A percentile compares a stretch with the other conserved stretches of the same genome.
Conservation (phyloP, 2,329 filamentous ascomycete genomes). For the Myotisia sp. region DNA sequence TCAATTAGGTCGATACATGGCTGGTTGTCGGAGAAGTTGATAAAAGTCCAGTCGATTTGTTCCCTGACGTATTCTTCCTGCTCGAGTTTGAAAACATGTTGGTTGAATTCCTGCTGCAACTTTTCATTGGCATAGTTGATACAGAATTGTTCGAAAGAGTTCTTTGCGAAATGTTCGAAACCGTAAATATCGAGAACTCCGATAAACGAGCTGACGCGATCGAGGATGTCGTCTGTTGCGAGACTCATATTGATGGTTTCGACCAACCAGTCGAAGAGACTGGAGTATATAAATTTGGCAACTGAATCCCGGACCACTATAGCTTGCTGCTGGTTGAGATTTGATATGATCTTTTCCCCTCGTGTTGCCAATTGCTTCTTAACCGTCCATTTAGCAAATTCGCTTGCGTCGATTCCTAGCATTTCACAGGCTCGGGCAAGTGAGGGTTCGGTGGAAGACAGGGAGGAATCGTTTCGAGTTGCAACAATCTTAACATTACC, state of each 20-base stretch:
- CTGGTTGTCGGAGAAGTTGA: conserved; percentile 98
- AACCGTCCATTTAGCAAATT: conserved; percentile 95
- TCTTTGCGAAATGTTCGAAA: conserved; percentile 98
- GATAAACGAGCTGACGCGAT: conserved; percentile 76
- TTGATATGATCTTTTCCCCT: conserved; percentile 94
- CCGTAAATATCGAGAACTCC: conserved; percentile 98
- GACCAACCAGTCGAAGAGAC: conserved; percentile 97
- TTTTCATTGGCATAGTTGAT: conserved; percentile 99
- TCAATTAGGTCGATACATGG: conserved; percentile 98
- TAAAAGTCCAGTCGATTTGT: conserved; percentile 98
- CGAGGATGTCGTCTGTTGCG: conserved; percentile 74
- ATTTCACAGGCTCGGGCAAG: conserved; percentile 68
- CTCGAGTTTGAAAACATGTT: conserved; percentile 97
- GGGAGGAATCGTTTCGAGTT: conserved; percentile 71
- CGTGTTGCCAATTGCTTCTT: conserved; percentile 97
- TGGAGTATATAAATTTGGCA: conserved; percentile 97
- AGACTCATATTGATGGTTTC: conserved; percentile 86
- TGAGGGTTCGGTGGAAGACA: conserved; percentile 67
- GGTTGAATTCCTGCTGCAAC: conserved; percentile 96
- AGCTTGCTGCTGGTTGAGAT: conserved; percentile 84
- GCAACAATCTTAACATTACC: conserved; percentile 94
- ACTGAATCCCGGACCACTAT: conserved; percentile 92
- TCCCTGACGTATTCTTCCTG: conserved; percentile 95
- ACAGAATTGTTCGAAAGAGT: conserved; percentile 99
- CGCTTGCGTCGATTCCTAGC: conserved; percentile 69